A percentile compares a stretch with the other conserved stretches of the same genome.
Conservation (phyloP, 78 protist species). For the Acrasis kona region DNA sequence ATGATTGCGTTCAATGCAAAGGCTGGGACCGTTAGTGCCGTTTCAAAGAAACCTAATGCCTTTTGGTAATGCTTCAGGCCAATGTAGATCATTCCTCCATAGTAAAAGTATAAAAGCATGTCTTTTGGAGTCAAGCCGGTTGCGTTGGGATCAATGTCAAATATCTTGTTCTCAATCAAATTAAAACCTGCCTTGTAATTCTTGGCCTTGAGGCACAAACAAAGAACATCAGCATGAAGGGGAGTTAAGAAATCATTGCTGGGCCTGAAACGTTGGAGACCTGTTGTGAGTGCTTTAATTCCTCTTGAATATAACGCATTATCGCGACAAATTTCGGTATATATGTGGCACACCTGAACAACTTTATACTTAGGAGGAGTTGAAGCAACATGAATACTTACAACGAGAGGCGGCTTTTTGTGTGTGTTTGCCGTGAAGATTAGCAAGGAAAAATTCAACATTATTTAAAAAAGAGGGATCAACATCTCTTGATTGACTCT, state of each 20-base stretch:
- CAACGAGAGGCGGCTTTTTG: no score
- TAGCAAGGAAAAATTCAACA: no score
- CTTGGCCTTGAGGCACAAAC: conserved; percentile 7
- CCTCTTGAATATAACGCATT: not conserved
- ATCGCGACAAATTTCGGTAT: conserved; percentile 8
- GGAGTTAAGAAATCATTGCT: conserved; percentile 1
- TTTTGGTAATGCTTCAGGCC: conserved; percentile 51
- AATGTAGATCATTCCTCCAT: conserved; percentile 62
- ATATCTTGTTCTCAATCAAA: not conserved
- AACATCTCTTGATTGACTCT: no score
- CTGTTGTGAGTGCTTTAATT: not conserved
- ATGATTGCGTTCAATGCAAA: conserved; percentile 45
- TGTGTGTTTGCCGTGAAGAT: no score
- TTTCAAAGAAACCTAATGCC: conserved; percentile 38
- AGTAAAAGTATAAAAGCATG: conserved; percentile 56
- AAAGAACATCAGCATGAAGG: conserved; percentile 14
- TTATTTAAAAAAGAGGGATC: no score
- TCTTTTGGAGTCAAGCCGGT: conserved; percentile 31
- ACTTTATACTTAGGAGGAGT: no score
- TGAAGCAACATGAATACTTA: no score
- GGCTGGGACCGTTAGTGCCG: conserved; percentile 58
- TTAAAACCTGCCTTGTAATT: not conserved
- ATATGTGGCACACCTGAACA: not conserved
- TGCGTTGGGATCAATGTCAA: not conserved
- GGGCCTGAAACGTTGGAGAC: not conserved